Base-by-base conservation (phyloP, 257 asterid genomes). In the Rauvolfia tetraphylla region DNA sequence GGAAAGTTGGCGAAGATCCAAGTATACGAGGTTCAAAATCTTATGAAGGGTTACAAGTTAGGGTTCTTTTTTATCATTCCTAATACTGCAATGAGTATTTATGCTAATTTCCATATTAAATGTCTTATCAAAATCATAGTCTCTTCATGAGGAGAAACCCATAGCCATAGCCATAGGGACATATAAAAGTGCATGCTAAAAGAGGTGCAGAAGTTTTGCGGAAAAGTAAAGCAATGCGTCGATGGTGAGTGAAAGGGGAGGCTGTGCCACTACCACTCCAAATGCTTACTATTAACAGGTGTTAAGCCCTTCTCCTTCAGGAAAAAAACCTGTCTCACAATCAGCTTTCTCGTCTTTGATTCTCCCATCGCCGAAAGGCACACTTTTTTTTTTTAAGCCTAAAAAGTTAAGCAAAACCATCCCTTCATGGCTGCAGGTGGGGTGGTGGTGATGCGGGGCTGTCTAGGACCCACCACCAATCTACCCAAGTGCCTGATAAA, bases 291-390 rank as follows among this genome's bases (percentile, higher is more conserved):
- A 25, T 44, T 31, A 76, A 80, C 86, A 81, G 78, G 78, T 84
- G 88, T 82, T 83, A 72, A 68, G n/a, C 56, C 63, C 74, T 33
- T 38, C 53, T 44, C 10, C 46, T 65, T 9, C 39, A 38, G 27
- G 59, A 42, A 58, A 2, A 25, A 25, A 68, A 74, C 38, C 31
- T 58, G 71, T 79, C 71, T 56, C 46, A 29, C 62, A 67, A 70
- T 48, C 76, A 77, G 53, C 75, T 22, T 58, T 67, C n/a, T n/a
- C n/a, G n/a, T 56, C 27, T 66, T 18, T 74, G 48, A 79, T 79
- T 58, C 79, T 62, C 81, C 68, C 56, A 73, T 82, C 75, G 85
- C 90, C 82, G 87, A 88, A 88, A 85, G 87, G 75, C 81, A 77
- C 68, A 31, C 57, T 83, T 81, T 76, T 53, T 8, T 53, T 20